A percentile compares a stretch with the other conserved stretches of the same genome.
These are phyloP conservation scores for Diaporthe ampelina DNA, from an alignment of 2,329 filamentous ascomycete species.

Conservation along the genomic window DNA sequence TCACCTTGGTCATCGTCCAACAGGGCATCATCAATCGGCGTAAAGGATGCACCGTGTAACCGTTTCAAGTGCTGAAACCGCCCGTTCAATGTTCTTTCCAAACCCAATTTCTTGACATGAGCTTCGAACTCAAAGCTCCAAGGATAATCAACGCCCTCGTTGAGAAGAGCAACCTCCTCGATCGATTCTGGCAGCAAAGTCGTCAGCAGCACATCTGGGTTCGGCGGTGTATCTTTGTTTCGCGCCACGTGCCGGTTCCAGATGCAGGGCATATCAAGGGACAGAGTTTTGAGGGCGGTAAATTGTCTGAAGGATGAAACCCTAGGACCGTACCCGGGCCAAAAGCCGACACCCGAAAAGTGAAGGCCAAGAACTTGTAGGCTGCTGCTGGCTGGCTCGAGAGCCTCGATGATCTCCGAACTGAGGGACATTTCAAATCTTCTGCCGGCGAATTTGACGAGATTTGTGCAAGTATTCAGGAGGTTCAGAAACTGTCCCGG, in stretches of 20 bases:
- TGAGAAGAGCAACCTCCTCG: background rate
- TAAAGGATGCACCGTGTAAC: background rate
- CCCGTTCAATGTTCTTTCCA: background rate
- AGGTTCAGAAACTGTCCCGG: background rate
- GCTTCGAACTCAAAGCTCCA: background rate
- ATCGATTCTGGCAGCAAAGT: conserved; percentile 1
- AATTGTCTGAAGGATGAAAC: background rate
- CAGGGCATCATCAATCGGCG: background rate
- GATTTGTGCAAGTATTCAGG: background rate
- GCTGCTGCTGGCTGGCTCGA: background rate
- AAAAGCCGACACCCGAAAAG: too few relatives aligned
- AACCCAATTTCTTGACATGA: background rate
- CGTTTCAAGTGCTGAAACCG: background rate
- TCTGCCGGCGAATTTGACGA: background rate
- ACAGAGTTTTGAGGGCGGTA: background rate
- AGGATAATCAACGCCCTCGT: too few relatives aligned
- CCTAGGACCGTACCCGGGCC: background rate
- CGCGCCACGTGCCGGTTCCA: background rate
- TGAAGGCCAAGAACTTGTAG: background rate
- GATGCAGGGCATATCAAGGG: background rate
- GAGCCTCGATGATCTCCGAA: background rate
- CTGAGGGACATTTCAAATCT: background rate
- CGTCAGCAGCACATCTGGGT: background rate
- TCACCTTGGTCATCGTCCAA: too few relatives aligned
- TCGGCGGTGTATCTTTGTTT: background rate